Percentiles rank a stretch among this genome's conserved stretches.
phyloP scores from a whole-genome alignment of 495 filamentous ascomycete genomes.

The Xylaria curta region DNA sequence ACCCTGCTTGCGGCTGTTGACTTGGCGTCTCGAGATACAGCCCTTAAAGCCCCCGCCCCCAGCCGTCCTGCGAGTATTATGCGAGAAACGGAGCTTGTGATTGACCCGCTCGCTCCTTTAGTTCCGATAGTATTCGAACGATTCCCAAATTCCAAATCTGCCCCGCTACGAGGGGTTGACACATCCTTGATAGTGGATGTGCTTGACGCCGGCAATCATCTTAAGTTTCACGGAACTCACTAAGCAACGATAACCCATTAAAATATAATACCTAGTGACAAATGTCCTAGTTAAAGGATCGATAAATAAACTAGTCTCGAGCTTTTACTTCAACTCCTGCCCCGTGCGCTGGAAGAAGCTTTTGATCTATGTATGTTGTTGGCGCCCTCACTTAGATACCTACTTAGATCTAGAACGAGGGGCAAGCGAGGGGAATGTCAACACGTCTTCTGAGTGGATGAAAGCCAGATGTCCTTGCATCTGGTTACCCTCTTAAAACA shows the following conservation, averaged over 20 bases:
- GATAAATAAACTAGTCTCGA: neutral
- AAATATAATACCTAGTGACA: conserved; percentile 11
- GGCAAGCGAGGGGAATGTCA: conserved; percentile 9
- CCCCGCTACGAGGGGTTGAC: conserved; percentile 14
- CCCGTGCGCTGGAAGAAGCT: neutral
- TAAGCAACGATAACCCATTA: neutral
- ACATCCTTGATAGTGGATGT: neutral
- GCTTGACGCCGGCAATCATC: neutral
- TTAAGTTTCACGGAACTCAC: neutral
- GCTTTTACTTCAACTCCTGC: neutral
- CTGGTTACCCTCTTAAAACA: neutral
- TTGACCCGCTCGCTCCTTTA: conserved; percentile 19
- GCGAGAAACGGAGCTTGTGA: conserved; percentile 9
- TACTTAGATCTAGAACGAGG: conserved; percentile 19
- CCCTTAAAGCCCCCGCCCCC: neutral
- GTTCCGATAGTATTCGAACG: conserved; percentile 2
- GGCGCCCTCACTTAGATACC: neutral
- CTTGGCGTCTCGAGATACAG: conserved; percentile 20
- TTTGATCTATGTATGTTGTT: neutral
- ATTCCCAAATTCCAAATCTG: conserved; percentile 26
- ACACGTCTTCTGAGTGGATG: conserved; percentile 10
- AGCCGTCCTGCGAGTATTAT: neutral
- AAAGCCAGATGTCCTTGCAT: neutral
- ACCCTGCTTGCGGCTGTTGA: conserved; percentile 14
- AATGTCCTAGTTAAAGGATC: neutral